A percentile compares a stretch with the other conserved stretches of the same genome.
Evolutionary conservation across 225 moss, liverwort and hornwort genomes (phyloP).

Genomic region (Pleurozium schreberi): DNA sequence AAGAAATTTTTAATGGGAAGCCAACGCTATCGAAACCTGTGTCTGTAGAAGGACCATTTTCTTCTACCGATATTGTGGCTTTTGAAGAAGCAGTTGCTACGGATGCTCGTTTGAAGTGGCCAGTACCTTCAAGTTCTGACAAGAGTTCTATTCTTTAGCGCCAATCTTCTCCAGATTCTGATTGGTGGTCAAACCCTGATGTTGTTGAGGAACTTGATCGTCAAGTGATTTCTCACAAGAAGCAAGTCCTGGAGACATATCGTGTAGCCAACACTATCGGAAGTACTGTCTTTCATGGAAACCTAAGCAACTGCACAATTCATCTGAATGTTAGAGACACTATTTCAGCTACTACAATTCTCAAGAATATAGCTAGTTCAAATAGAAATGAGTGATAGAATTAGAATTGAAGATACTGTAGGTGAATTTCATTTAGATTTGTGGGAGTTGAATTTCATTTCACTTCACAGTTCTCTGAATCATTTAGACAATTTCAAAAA

Average conservation of each 20-base stretch:
- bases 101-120: not conserved
- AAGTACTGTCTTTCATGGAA: not conserved
- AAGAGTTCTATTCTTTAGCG: not conserved
- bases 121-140: not conserved
- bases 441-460: no score
- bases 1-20: not conserved
- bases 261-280: not conserved
- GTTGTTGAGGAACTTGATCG: not conserved
- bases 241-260: not conserved
- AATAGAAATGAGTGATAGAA: no score
- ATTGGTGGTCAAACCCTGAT: not conserved
- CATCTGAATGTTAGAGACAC: not conserved
- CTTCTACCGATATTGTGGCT: not conserved
- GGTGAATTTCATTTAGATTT: no score
- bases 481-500: no score
- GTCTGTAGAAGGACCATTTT: no score
- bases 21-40: not conserved
- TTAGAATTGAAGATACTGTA: no score
- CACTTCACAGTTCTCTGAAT: no score
- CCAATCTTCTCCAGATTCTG: not conserved
- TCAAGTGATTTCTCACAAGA: not conserved
- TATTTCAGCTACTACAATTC: no score
- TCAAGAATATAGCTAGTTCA: no score
- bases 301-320: not conserved
- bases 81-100: not conserved